Conservation (phyloP, 2,329 filamentous ascomycete species). For the Calonectria hongkongensis region DNA sequence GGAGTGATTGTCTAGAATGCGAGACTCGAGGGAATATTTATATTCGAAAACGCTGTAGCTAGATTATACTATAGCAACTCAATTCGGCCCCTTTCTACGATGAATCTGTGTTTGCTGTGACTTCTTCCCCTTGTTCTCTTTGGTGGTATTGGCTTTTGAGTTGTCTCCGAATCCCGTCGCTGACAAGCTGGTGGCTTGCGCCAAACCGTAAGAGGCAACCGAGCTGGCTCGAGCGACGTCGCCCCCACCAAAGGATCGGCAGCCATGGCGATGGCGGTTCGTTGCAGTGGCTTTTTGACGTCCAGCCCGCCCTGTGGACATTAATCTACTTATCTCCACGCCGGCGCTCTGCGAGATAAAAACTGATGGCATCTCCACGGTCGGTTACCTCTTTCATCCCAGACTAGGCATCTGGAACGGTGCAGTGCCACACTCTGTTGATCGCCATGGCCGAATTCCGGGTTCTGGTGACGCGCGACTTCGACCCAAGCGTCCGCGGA, state of each 20-base stretch:
- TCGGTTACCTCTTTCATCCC: conserved; percentile 22
- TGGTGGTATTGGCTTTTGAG: background rate
- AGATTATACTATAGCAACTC: background rate
- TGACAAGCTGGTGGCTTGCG: conserved; percentile 12
- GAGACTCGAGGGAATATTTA: conserved; percentile 1
- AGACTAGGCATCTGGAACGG: background rate
- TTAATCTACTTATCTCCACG: conserved; percentile 19
- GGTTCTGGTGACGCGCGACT: background rate
- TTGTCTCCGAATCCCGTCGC: conserved; percentile 11
- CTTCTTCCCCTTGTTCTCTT: background rate
- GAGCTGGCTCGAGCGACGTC: conserved; percentile 22
- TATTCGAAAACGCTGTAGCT: background rate
- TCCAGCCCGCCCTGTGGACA: conserved; percentile 11
- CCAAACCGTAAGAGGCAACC: conserved; percentile 29
- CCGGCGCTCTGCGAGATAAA: conserved; percentile 5
- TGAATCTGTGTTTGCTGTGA: background rate
- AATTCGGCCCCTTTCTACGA: background rate
- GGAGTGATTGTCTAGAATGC: background rate
- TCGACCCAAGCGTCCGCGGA: conserved; percentile 13
- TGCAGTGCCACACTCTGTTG: background rate
- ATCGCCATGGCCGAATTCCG: conserved; percentile 9
- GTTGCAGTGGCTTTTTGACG: conserved; percentile 1
- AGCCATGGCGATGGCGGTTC: background rate
- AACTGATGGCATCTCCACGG: conserved; percentile 2
- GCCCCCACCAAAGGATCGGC: background rate